Evolutionary conservation across 345 rosid species (phyloP).

Genomic region (Angophora floribunda): DNA sequence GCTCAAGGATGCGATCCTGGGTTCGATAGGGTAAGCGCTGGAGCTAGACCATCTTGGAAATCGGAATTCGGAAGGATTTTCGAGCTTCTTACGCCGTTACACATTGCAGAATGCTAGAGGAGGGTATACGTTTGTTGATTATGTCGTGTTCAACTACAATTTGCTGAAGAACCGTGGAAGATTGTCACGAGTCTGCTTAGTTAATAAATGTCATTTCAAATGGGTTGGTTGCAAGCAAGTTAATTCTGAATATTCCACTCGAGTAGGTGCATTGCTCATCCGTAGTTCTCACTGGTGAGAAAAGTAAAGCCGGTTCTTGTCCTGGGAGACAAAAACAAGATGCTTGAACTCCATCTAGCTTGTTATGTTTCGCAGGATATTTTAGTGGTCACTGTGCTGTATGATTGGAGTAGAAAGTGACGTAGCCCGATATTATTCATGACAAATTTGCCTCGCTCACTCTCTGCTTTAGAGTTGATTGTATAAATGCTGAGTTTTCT

Average conservation of each 20-base stretch:
- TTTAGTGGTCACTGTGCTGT: background rate
- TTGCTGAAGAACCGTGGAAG: background rate
- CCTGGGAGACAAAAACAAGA: background rate
- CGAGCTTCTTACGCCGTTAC: background rate
- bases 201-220: background rate
- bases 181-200: background rate
- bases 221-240: background rate
- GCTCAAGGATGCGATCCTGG: conserved; percentile 52
- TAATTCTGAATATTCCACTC: background rate
- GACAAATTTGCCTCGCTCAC: background rate
- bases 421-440: background rate
- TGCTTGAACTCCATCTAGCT: background rate
- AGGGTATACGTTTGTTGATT: background rate
- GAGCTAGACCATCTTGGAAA: background rate
- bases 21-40: conserved; percentile 44
- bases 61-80: background rate
- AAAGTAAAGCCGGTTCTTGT: background rate
- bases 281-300: background rate
- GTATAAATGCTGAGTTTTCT: background rate
- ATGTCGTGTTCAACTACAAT: background rate
- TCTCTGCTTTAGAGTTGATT: background rate
- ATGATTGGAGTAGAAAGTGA: background rate
- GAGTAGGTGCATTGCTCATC: background rate
- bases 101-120: background rate
- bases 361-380: background rate